Evolutionary conservation across 768 basidiomycete species (phyloP).

Genomic region (Austroboletus festivus): DNA sequence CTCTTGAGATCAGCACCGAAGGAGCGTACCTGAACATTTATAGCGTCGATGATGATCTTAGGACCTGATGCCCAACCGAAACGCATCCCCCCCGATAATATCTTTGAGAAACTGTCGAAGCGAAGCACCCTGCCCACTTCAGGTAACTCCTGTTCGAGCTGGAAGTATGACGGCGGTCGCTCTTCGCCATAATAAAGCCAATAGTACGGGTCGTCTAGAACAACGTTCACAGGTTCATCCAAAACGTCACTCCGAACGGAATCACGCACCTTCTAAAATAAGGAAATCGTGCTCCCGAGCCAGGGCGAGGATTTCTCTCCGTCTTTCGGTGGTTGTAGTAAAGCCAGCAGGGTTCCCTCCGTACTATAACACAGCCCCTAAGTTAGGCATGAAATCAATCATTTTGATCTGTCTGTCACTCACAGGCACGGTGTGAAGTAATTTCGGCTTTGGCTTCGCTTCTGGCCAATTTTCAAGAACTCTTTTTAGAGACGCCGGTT

Average conservation of each 20-base stretch:
- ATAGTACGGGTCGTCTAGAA: conserved; percentile 64
- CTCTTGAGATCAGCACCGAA: background rate
- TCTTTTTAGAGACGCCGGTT: conserved; percentile 50
- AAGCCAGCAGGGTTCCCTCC: conserved; percentile 81
- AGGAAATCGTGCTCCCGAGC: conserved; percentile 68
- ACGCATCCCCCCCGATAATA: conserved; percentile 66
- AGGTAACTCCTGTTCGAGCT: conserved; percentile 60
- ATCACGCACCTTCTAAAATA: conserved; percentile 63
- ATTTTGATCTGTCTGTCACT: background rate
- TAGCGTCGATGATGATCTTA: conserved; percentile 53
- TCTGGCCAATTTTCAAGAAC: conserved; percentile 68
- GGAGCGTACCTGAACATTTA: conserved; percentile 58
- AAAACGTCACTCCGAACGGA: background rate
- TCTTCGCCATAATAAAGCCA: conserved; percentile 65
- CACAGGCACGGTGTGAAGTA: conserved; percentile 74
- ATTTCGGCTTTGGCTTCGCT: conserved; percentile 62
- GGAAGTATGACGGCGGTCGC: conserved; percentile 71
- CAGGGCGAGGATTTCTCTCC: conserved; percentile 62
- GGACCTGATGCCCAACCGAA: conserved; percentile 77
- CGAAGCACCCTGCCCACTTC: conserved; percentile 71
- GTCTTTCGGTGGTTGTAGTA: conserved; percentile 61
- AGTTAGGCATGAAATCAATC: background rate
- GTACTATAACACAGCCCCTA: conserved; percentile 38
- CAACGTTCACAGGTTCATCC: background rate
- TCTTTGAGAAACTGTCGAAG: conserved; percentile 84